Percentiles rank a stretch among this genome's conserved stretches.
Conservation (phyloP, 2,329 filamentous ascomycete species). For the Curvularia verruculosa region DNA sequence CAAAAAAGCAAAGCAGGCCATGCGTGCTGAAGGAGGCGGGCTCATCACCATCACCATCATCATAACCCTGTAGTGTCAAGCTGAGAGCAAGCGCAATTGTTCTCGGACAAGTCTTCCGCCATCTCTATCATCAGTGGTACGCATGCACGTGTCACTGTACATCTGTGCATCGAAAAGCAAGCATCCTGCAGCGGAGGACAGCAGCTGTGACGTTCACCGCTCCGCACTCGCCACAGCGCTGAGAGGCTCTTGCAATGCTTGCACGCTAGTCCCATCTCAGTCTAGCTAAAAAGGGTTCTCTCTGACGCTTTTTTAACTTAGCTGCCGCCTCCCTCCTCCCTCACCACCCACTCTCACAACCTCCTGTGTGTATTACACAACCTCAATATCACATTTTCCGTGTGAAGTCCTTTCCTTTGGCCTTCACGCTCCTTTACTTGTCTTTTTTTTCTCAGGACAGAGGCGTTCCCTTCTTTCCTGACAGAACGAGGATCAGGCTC, state of each 20-base stretch:
- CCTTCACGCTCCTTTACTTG: slow-evolving; percentile 50
- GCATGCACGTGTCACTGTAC: slow-evolving; percentile 11
- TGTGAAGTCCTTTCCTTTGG: slow-evolving; percentile 51
- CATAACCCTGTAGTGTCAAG: neutral
- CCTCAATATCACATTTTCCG: slow-evolving; percentile 38
- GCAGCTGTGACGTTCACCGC: slow-evolving; percentile 32
- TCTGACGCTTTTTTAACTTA: slow-evolving; percentile 33
- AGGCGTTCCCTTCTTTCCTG: slow-evolving; percentile 47
- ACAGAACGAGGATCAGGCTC: slow-evolving; percentile 50
- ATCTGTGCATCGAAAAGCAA: slow-evolving; percentile 15
- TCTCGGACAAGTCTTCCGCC: slow-evolving; percentile 9
- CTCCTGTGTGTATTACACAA: slow-evolving; percentile 41
- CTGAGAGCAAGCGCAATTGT: neutral
- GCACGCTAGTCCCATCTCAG: slow-evolving; percentile 9
- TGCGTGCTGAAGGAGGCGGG: neutral
- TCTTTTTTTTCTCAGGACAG: slow-evolving; percentile 46
- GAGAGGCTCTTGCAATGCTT: slow-evolving; percentile 10
- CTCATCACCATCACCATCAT: neutral
- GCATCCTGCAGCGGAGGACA: slow-evolving; percentile 10
- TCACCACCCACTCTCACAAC: slow-evolving; percentile 37
- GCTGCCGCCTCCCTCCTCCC: slow-evolving; percentile 28
- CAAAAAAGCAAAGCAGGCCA: slow-evolving; percentile 2
- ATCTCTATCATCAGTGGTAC: neutral
- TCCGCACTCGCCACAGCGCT: slow-evolving; percentile 29
- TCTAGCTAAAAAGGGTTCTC: slow-evolving; percentile 27